Evolutionary conservation across 148 eudicot species (phyloP), one percentile per base, ranked within the genome.

Genomic region (Rhododendron vialii): DNA sequence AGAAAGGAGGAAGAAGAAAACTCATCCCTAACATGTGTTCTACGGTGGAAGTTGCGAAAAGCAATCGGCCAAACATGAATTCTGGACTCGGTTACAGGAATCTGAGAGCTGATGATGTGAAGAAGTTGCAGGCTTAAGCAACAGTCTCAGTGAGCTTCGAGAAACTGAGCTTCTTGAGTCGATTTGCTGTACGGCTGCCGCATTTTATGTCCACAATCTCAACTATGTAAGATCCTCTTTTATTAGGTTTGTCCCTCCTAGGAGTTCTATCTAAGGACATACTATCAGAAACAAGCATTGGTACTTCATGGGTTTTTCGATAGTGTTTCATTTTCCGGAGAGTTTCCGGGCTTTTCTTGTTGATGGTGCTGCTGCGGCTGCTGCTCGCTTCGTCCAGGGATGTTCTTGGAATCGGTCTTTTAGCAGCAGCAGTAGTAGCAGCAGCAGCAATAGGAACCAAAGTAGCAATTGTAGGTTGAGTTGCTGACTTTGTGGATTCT

Each of bases 121-220:
- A 84, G 89, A 83, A 84, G 59, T 80, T 74, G 81, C 86, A 84
- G 79, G 51, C 83, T 87, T 90, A 74, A 36, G 36, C 78, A 26
- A 90, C 82, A 88, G 90, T 91, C 50, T 93, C 93, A 10, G 96
- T 94, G 36, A 94, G 88, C 87, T 96, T 94, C 24, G 98, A 93
- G 91, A 93, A 96, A 33, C 92, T 79, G 30, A 92, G 95, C 90
- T 93, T 94, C 89, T 92, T 95, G 78, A 94, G 87, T 71, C 93
- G 90, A 84, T 83, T 91, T 73, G 93, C 83, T 78, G 91, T 87
- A 12, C 89, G 91, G 75, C 47, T 88, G 33, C 98, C 95, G 86
- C 98, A 95, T 85, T 86, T 89, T 78, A 93, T 82, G 88, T 97
- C 98, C 85, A 97, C 98, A 36, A 97, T 84, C 85, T 95, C 96